These are phyloP conservation scores for Atkinsonella texensis DNA, from an alignment of 2,329 filamentous ascomycete species.

Conservation along the genomic window DNA sequence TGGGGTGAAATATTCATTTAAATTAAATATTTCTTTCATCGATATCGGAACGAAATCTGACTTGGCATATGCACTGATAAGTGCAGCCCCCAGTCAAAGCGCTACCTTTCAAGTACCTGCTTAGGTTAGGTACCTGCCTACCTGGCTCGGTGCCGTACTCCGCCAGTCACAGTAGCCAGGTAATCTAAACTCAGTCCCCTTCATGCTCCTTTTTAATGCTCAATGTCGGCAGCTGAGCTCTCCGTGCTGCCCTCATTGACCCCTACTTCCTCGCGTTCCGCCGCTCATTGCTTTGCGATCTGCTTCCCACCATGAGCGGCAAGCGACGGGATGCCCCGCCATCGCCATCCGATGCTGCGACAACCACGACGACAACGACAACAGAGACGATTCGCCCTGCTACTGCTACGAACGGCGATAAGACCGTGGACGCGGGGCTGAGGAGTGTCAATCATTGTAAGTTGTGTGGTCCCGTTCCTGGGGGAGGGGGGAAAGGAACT, in stretches of 20 bases:
- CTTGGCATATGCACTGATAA: too few relatives aligned
- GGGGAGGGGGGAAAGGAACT: not conserved
- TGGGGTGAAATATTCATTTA: too few relatives aligned
- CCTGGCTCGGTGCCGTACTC: too few relatives aligned
- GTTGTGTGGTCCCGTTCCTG: not conserved
- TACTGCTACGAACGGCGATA: slow-evolving; percentile 12
- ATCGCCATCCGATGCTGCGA: slow-evolving; percentile 2
- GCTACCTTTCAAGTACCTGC: too few relatives aligned
- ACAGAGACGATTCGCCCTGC: not conserved
- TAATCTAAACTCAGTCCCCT: not conserved
- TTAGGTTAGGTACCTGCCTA: too few relatives aligned
- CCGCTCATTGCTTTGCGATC: slow-evolving; percentile 1
- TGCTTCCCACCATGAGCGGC: slow-evolving; percentile 17
- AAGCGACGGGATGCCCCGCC: slow-evolving; percentile 21
- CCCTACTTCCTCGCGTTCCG: not conserved
- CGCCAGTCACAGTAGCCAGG: not conserved
- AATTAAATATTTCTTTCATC: too few relatives aligned
- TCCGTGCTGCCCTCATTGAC: slow-evolving; percentile 1
- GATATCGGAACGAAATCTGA: too few relatives aligned
- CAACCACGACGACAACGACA: not conserved
- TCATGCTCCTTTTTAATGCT: slow-evolving; percentile 1
- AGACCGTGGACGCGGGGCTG: slow-evolving; percentile 57
- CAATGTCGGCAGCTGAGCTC: slow-evolving; percentile 3
- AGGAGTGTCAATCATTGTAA: slow-evolving; percentile 67
- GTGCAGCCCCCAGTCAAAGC: too few relatives aligned